These are phyloP conservation scores for Didymella keratinophila DNA, from an alignment of 2,329 filamentous ascomycete species.

Conservation along the genomic window DNA sequence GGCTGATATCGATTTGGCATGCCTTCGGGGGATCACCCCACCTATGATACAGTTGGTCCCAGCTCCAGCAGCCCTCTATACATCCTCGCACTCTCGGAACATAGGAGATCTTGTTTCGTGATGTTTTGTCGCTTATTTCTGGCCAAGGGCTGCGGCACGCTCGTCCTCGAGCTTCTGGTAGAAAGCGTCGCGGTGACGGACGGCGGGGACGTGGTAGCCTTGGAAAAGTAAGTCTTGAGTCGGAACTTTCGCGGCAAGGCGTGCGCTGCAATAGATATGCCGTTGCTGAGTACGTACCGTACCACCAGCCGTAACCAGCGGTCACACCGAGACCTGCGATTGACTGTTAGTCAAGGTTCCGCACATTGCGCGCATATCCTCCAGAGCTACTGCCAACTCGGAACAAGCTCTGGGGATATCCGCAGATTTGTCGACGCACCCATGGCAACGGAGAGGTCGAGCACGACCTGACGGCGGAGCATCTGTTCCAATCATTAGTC, in stretches of 20 bases:
- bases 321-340: conserved; percentile 66
- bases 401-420: conserved; percentile 1
- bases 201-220: conserved; percentile 71
- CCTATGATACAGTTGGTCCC: conserved; percentile 45
- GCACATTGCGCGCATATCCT: conserved; percentile 11
- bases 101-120: conserved; percentile 38
- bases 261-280: conserved; percentile 1
- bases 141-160: conserved; percentile 59
- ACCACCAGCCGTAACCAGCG: conserved; percentile 73
- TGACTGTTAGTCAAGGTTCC: conserved; percentile 35
- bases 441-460: conserved; percentile 71
- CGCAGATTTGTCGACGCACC: conserved; percentile 58
- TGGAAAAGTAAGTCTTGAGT: conserved; percentile 19
- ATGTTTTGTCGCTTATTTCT: conserved; percentile 37
- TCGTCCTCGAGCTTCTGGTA: conserved; percentile 71
- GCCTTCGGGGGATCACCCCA: conserved; percentile 34
- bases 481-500: conserved; percentile 59
- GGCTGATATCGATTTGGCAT: conserved; percentile 34
- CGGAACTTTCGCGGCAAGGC: not conserved
- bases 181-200: conserved; percentile 68
- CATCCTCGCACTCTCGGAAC: conserved; percentile 32
- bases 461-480: conserved; percentile 70
- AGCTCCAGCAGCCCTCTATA: conserved; percentile 36
- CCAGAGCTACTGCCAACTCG: conserved; percentile 13
- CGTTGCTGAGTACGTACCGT: conserved; percentile 58